Evolutionary conservation across 768 basidiomycete genomes (phyloP).

Genomic region (Tricholoma hemisulphureum): DNA sequence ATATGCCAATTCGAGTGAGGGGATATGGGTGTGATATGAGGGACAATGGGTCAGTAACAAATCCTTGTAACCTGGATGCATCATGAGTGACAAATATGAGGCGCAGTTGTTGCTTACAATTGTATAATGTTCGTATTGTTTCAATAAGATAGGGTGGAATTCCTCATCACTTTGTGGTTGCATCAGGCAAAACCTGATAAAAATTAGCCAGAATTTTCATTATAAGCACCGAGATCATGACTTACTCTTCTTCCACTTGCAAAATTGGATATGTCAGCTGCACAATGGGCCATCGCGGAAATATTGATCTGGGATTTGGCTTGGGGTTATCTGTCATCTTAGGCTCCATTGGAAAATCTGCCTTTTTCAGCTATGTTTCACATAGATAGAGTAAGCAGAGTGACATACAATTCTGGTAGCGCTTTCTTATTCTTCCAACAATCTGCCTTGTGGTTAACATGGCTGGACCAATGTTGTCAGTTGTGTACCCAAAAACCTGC

Average conservation of each 20-base stretch:
- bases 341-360: too few species aligned
- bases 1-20: background rate
- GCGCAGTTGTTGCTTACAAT: background rate
- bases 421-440: background rate
- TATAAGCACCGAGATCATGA: background rate
- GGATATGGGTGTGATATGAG: too few species aligned
- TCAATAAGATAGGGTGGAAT: background rate
- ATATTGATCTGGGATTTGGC: too few species aligned
- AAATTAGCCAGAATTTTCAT: background rate
- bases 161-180: background rate
- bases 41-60: background rate
- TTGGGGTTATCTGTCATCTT: too few species aligned
- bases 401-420: background rate
- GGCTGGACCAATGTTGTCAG: background rate
- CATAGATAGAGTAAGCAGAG: background rate
- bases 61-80: background rate
- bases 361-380: too few species aligned
- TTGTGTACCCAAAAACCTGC: background rate
- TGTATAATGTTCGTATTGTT: background rate
- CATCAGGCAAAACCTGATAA: background rate
- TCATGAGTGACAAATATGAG: background rate
- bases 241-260: background rate
- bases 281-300: background rate
- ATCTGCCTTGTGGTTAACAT: background rate
- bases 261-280: background rate